phyloP scores from a whole-genome alignment of 768 basidiomycete genomes.

The Rubroboletus pulcherrimus region DNA sequence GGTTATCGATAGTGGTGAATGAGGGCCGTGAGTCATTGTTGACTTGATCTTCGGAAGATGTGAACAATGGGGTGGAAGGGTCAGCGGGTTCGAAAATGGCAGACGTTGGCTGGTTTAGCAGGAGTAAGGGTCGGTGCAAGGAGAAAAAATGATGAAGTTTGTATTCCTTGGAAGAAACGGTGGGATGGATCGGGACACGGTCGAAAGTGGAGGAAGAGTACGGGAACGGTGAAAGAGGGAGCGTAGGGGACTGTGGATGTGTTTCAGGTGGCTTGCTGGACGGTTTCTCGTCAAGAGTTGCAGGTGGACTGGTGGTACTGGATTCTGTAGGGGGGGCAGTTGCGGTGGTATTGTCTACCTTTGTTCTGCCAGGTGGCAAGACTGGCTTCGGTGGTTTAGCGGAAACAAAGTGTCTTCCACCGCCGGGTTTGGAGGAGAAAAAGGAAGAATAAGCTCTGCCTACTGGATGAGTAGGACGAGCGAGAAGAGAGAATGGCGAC shows the following conservation, averaged over 20 bases:
- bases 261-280: conserved; percentile 23
- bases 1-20: conserved; percentile 37
- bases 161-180: conserved; percentile 63
- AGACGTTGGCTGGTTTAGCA: conserved; percentile 58
- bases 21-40: conserved; percentile 26
- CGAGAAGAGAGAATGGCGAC: conserved; percentile 50
- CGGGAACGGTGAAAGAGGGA: conserved; percentile 14
- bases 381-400: conserved; percentile 58
- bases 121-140: conserved; percentile 72
- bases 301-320: conserved; percentile 12
- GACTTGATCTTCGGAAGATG: conserved; percentile 19
- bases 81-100: conserved; percentile 45
- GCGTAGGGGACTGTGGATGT: conserved; percentile 14
- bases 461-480: conserved; percentile 44
- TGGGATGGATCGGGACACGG: conserved; percentile 42
- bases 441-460: conserved; percentile 71
- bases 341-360: conserved; percentile 38
- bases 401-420: conserved; percentile 70
- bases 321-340: conserved; percentile 30
- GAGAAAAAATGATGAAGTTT: conserved; percentile 85
- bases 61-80: conserved; percentile 17
- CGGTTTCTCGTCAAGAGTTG: conserved; percentile 27
- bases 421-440: conserved; percentile 76
- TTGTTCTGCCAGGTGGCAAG: conserved; percentile 37
- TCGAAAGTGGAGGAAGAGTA: conserved; percentile 4